Base-by-base conservation (phyloP, 495 filamentous ascomycete species). In the Hyaloscypha finlandica region DNA sequence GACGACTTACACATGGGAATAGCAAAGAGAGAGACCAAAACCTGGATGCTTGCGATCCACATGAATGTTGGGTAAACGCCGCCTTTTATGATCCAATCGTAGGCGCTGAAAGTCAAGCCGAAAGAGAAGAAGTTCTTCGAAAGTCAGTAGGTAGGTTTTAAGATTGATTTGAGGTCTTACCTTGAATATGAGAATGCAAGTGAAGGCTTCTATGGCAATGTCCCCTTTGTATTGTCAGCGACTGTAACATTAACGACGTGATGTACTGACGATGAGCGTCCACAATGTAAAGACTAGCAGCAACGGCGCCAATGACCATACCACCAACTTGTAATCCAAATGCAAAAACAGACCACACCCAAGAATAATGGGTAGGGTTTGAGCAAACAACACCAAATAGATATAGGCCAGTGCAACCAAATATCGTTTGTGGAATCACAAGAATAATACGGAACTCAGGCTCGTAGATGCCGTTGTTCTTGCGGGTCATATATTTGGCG, bases 221-320 rank as follows among this genome's bases (percentile, higher is more conserved):
- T 92, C 87, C 11, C 89, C 90, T 92, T 65, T 62, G 4, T 61
- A 61, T n/a, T 22, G 31, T 68, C 58, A 51, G 56, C 11, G n/a
- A 62, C 12, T n/a, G 12, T 19, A 48, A 48, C 2, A 12, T 30
- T 0, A 14, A 60, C 0, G 25, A 12, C 45, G 16, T 19, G 16
- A 48, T 19, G 25, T 54, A 85, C 89, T 80, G 78, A 90, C 93
- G 89, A 77, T 97, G 93, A 2, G 94, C 94, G 79, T 97, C 94
- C 1, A 97, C 92, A 70, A 97, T 91, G 71, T 97, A 97, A n/a
- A 97, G 76, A 59, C 64, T 65, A 5, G 88, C 89, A 0, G 90
- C 87, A 6, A 97, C 92, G 0, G 94, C 93, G 3, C 94, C 94
- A 69, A 96, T 85, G 2, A 97, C 92, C 91, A 96, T 96, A 0